Evolutionary conservation across 352 stramenopile species (phyloP).

Genomic region (Hyaloperonospora brassicae): DNA sequence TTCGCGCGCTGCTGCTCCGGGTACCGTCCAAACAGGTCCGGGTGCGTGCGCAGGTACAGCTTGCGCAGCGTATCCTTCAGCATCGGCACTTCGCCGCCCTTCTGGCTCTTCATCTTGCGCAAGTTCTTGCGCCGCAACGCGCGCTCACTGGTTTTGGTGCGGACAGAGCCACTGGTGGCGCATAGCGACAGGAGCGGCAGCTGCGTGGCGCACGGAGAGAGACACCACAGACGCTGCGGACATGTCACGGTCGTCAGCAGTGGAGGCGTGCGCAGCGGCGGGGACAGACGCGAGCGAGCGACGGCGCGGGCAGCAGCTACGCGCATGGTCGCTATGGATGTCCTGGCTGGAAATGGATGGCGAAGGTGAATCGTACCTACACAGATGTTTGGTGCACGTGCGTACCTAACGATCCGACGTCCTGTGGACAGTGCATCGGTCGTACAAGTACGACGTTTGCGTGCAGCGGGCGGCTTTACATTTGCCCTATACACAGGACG

Average conservation of each 20-base stretch:
- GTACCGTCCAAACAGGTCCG: constrained; percentile 69
- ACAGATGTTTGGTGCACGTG: too few relatives aligned
- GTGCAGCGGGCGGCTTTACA: too few relatives aligned
- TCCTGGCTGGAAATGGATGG: constrained; percentile 13
- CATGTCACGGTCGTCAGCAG: constrained; percentile 6
- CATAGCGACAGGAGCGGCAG: constrained; percentile 20
- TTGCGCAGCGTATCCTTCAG: constrained; percentile 76
- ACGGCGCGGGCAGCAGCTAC: constrained; percentile 1
- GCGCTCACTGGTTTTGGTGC: constrained; percentile 66
- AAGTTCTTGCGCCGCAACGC: constrained; percentile 63
- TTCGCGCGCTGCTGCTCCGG: constrained; percentile 54
- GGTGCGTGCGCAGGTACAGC: constrained; percentile 74
- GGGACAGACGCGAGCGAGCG: constrained; percentile 6
- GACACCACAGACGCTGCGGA: constrained; percentile 4
- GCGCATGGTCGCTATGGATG: constrained; percentile 7
- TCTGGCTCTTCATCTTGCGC: constrained; percentile 65
- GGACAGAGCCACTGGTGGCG: constrained; percentile 23
- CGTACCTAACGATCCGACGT: too few relatives aligned
- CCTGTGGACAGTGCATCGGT: too few relatives aligned
- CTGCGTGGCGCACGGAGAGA: neutral
- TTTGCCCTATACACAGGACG: too few relatives aligned
- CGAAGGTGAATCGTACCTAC: too few relatives aligned
- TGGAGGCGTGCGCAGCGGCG: constrained; percentile 8
- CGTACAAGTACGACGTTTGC: too few relatives aligned
- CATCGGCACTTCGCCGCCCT: constrained; percentile 44